Percentiles rank a stretch among this genome's conserved stretches.
Evolutionary conservation across 805 yeast species (phyloP).

Genomic region (Metschnikowia matae): DNA sequence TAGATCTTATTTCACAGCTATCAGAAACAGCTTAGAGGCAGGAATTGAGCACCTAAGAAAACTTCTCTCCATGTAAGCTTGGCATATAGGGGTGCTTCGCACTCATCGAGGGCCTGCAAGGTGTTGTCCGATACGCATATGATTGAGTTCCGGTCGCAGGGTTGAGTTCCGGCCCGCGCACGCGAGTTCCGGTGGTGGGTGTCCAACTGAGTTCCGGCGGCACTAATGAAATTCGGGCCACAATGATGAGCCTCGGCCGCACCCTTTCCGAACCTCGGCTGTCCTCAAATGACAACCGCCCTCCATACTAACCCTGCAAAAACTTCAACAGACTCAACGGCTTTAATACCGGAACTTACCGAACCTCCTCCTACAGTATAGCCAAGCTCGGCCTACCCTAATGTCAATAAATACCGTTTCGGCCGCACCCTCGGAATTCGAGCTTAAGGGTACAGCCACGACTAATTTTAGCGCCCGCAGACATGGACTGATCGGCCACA

Average conservation of each 20-base stretch:
- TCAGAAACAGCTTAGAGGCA: too few relatives aligned
- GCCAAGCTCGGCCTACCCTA: too few relatives aligned
- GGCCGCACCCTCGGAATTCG: slow-evolving; percentile 1
- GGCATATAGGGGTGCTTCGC: not conserved
- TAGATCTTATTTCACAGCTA: too few relatives aligned
- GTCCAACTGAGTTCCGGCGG: not conserved
- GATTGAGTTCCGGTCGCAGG: not conserved
- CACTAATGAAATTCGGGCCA: not conserved
- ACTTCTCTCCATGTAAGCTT: not conserved
- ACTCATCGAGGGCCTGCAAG: not conserved
- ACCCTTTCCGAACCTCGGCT: not conserved
- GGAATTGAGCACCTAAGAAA: too few relatives aligned
- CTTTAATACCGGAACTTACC: too few relatives aligned
- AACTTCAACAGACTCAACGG: too few relatives aligned
- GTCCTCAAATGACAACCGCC: too few relatives aligned
- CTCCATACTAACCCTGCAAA: too few relatives aligned
- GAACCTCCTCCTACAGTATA: too few relatives aligned
- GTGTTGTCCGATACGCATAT: not conserved
- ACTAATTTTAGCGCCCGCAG: not conserved
- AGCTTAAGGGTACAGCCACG: not conserved
- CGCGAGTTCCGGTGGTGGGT: not conserved
- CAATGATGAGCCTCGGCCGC: not conserved
- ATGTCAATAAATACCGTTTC: not conserved
- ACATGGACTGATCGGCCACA: not conserved
- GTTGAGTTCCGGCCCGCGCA: not conserved